A percentile compares a stretch with the other conserved stretches of the same genome.
Conservation (phyloP, 306 rosid species). For the Fragaria ananassa region DNA sequence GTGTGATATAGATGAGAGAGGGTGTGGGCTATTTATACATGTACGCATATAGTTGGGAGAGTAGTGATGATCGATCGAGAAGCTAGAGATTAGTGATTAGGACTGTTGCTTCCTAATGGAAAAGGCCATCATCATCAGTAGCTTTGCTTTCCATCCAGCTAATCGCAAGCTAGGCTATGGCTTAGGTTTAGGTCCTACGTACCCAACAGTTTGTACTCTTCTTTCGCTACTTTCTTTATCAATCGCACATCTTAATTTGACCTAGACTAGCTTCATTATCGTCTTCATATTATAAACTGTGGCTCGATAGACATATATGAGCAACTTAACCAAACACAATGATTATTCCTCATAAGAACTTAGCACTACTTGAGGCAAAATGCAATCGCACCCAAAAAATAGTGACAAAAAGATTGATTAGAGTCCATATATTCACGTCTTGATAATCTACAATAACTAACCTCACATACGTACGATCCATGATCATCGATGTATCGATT, state of each 20-base stretch:
- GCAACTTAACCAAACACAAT: neutral
- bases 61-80: neutral
- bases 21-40: slow-evolving; percentile 9
- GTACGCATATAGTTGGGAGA: neutral
- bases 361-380: neutral
- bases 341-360: neutral
- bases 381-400: neutral
- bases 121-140: slow-evolving; percentile 25
- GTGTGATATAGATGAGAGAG: slow-evolving; percentile 17
- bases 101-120: slow-evolving; percentile 20
- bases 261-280: neutral
- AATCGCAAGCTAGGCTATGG: slow-evolving; percentile 38
- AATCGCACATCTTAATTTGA: neutral
- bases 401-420: neutral
- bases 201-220: slow-evolving; percentile 33
- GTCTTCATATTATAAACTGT: neutral
- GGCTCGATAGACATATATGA: neutral
- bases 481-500: too few species aligned
- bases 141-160: slow-evolving; percentile 79
- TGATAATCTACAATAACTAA: neutral
- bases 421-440: neutral
- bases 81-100: neutral
- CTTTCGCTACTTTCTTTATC: slow-evolving; percentile 13
- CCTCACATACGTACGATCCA: too few species aligned
- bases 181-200: slow-evolving; percentile 45